Conservation (phyloP, 345 rosid species). For the Citrus cavaleriei region DNA sequence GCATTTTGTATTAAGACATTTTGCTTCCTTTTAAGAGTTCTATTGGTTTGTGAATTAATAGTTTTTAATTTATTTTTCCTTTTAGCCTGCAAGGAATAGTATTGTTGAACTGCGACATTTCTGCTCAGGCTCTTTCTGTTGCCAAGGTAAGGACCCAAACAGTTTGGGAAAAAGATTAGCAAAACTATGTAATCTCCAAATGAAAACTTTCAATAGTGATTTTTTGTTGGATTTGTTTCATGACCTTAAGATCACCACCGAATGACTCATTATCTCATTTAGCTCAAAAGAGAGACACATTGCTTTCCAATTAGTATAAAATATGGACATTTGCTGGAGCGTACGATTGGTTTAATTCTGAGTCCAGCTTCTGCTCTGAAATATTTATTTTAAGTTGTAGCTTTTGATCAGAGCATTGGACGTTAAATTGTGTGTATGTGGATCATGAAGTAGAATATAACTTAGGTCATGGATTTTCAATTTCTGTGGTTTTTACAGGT, state of each 20-base stretch:
- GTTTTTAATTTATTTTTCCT: background rate
- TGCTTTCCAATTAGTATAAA: background rate
- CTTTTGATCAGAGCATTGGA: too few species aligned
- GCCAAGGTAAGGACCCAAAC: constrained; percentile 47
- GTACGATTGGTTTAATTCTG: background rate
- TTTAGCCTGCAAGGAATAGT: constrained; percentile 76
- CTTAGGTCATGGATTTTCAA: background rate
- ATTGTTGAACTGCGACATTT: constrained; percentile 56
- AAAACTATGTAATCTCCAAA: background rate
- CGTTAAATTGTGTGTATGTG: background rate
- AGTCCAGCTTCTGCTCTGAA: background rate
- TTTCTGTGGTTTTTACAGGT: constrained; percentile 38
- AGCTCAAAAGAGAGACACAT: background rate
- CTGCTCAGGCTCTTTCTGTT: constrained; percentile 47
- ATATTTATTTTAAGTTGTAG: background rate
- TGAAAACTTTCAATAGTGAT: background rate
- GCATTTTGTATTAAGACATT: background rate
- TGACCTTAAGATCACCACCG: background rate
- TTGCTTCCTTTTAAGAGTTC: background rate
- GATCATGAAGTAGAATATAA: background rate
- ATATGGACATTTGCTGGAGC: background rate
- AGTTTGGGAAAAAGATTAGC: background rate
- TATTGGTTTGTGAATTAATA: constrained; percentile 9
- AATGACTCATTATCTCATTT: background rate
- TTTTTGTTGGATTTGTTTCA: background rate